phyloP scores from a whole-genome alignment of 257 asterid species.

The Vinca minor region DNA sequence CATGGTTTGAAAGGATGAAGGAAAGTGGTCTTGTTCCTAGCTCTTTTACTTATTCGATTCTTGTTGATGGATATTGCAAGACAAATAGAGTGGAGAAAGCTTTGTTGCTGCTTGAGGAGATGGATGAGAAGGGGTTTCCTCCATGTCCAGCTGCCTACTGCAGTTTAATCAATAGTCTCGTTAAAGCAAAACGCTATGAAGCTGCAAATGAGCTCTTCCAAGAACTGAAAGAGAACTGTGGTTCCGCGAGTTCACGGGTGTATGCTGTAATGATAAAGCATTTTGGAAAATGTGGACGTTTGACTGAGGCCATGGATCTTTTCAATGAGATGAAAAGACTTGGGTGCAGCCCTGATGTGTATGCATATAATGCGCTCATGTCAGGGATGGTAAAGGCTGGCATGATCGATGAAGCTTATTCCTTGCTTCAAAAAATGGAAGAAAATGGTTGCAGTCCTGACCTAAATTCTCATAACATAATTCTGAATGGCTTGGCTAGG shows the following conservation, averaged over 20 bases:
- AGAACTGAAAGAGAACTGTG: conserved; percentile 40
- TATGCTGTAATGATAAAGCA: conserved; percentile 49
- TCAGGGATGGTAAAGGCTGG: conserved; percentile 38
- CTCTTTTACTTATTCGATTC: conserved; percentile 75
- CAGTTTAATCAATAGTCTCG: conserved; percentile 78
- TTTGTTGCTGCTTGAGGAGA: conserved; percentile 68
- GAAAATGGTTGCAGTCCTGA: conserved; percentile 35
- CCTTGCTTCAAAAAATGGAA: conserved; percentile 29
- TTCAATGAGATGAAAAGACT: conserved; percentile 29
- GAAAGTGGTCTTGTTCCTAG: conserved; percentile 48
- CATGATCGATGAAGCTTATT: conserved; percentile 32
- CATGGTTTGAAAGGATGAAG: conserved; percentile 73
- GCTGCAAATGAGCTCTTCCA: conserved; percentile 53
- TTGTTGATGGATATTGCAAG: conserved; percentile 86
- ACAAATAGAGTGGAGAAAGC: conserved; percentile 65
- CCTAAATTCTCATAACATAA: conserved; percentile 33
- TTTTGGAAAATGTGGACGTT: conserved; percentile 36
- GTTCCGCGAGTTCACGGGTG: conserved; percentile 35
- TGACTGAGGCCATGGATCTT: conserved; percentile 30
- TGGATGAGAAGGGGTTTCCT: conserved; percentile 92
- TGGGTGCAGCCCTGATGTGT: conserved; percentile 37
- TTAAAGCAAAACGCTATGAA: conserved; percentile 67
- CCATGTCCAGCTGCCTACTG: conserved; percentile 97
- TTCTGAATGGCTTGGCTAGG: conserved; percentile 33
- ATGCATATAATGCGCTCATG: conserved; percentile 41